These are phyloP conservation scores for Tuber umbilicatum DNA, from an alignment of 495 filamentous ascomycete genomes.

Conservation along the genomic window DNA sequence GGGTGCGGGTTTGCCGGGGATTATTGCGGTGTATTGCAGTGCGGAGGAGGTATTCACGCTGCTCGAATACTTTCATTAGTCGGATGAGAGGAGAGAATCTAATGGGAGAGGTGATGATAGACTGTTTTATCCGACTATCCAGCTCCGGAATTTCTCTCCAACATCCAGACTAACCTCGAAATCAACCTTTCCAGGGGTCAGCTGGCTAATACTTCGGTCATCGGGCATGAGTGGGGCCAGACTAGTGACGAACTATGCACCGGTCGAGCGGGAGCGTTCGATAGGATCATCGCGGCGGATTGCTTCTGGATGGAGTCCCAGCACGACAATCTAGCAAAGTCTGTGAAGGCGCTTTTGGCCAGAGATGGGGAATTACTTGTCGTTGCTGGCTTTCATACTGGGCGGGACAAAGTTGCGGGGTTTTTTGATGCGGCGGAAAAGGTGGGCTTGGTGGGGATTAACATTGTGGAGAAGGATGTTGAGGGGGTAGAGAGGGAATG, in stretches of 20 bases:
- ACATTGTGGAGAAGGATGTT: conserved; percentile 67
- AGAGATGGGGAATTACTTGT: conserved; percentile 56
- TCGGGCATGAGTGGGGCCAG: conserved; percentile 70
- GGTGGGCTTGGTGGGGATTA: conserved; percentile 55
- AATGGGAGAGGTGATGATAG: conserved; percentile 27
- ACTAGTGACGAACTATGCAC: conserved; percentile 52
- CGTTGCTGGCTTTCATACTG: conserved; percentile 79
- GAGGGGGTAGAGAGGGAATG: conserved; percentile 62
- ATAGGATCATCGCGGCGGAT: conserved; percentile 70
- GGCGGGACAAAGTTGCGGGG: conserved; percentile 58
- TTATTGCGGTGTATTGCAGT: conserved; percentile 58
- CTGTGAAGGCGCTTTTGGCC: conserved; percentile 66
- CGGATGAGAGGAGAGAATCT: neutral
- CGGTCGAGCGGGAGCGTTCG: conserved; percentile 50
- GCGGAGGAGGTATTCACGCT: conserved; percentile 47
- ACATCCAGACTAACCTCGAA: conserved; percentile 57
- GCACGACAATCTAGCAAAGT: conserved; percentile 63
- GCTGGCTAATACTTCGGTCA: conserved; percentile 44
- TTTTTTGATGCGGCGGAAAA: conserved; percentile 62
- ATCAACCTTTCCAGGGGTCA: conserved; percentile 47
- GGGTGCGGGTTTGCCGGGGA: conserved; percentile 67
- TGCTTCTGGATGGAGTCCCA: conserved; percentile 80
- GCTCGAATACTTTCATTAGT: neutral
- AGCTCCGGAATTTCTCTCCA: conserved; percentile 54
- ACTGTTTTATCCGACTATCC: conserved; percentile 71